Evolutionary conservation across 495 filamentous ascomycete genomes (phyloP).

Genomic region (Penicillium bovifimosum): DNA sequence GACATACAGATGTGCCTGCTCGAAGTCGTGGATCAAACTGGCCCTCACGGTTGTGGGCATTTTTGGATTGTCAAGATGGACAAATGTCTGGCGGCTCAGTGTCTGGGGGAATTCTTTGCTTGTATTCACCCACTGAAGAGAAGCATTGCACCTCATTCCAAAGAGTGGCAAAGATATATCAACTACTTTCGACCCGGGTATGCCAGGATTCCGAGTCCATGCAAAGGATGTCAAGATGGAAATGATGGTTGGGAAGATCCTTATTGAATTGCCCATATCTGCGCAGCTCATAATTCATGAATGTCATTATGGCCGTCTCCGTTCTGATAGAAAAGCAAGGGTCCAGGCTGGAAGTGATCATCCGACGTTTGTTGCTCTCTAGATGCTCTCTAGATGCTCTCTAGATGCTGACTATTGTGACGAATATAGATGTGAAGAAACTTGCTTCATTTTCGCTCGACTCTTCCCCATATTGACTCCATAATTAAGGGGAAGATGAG

Average conservation of each 20-base stretch:
- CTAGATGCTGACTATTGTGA: no score
- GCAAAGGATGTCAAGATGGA: neutral
- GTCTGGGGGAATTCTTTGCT: neutral
- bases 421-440: no score
- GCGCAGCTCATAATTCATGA: neutral
- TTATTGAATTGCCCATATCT: neutral
- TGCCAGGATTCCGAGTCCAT: neutral
- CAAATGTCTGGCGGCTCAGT: neutral
- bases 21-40: neutral
- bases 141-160: neutral
- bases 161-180: neutral
- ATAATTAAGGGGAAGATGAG: no score
- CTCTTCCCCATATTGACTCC: no score
- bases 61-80: constrained; percentile 1
- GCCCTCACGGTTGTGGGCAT: constrained; percentile 14
- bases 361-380: no score
- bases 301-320: no score
- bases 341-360: no score
- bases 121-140: neutral
- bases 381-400: no score
- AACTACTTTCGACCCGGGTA: neutral
- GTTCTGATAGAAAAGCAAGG: no score
- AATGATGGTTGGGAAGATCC: neutral
- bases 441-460: no score
- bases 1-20: neutral